A percentile compares a stretch with the other conserved stretches of the same genome.
Evolutionary conservation across 2,329 filamentous ascomycete genomes (phyloP).

Genomic region (Aspergillus pseudoterreus): DNA sequence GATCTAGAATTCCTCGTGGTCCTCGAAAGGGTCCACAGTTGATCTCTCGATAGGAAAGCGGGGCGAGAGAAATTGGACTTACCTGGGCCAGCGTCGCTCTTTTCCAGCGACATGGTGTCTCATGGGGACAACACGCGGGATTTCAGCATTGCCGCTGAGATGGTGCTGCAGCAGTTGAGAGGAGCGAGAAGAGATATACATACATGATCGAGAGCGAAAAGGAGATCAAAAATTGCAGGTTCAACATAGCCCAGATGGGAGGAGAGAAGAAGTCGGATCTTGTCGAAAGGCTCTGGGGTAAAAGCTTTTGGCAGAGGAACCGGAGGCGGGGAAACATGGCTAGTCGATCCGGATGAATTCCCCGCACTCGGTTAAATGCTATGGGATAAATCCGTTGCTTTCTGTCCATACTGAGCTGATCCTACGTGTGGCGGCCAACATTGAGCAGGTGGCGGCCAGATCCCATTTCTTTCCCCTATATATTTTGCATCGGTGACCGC

Average conservation of each 20-base stretch:
- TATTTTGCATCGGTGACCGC: no score
- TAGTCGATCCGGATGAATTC: not conserved
- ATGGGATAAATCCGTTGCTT: not conserved
- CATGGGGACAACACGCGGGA: constrained; percentile 11
- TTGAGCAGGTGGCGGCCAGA: no score
- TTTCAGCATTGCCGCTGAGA: constrained; percentile 15
- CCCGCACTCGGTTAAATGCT: not conserved
- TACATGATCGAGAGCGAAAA: constrained; percentile 2
- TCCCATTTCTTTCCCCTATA: no score
- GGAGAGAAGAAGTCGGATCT: not conserved
- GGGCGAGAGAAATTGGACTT: constrained; percentile 9
- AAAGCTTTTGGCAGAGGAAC: not conserved
- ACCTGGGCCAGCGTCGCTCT: constrained; percentile 22
- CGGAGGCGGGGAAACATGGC: not conserved
- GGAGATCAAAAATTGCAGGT: constrained; percentile 1
- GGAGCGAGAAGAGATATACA: constrained; percentile 2
- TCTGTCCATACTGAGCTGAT: no score
- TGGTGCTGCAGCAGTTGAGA: not conserved
- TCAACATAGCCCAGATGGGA: not conserved
- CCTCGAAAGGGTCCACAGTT: not conserved
- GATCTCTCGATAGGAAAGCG: not conserved
- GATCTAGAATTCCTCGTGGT: not conserved
- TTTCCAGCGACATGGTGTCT: constrained; percentile 28
- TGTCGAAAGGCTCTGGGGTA: not conserved
- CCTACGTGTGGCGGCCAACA: no score